These are phyloP conservation scores for Saturnispora galanensis DNA, from an alignment of 805 yeast species.

Conservation along the genomic window DNA sequence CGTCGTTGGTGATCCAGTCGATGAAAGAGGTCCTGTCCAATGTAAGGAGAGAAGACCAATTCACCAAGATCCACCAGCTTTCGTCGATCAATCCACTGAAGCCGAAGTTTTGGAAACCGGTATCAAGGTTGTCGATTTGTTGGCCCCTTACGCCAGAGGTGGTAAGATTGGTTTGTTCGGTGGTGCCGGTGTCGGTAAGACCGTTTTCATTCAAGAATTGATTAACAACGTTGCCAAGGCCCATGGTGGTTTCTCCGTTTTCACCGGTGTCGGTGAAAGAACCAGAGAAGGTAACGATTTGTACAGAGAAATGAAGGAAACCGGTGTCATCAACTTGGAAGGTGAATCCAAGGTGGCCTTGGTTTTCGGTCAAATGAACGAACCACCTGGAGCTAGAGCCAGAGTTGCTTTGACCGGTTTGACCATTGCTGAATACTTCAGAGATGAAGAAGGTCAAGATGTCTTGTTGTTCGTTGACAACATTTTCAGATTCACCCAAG, in stretches of 20 bases:
- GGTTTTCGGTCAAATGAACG: constrained; percentile 99
- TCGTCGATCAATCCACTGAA: constrained; percentile 92
- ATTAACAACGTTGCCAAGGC: constrained; percentile 99
- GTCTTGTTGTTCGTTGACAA: constrained; percentile 98
- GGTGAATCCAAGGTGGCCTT: constrained; percentile 99
- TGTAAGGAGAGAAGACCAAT: constrained; percentile 91
- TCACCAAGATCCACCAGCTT: constrained; percentile 96
- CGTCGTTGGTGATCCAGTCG: constrained; percentile 99
- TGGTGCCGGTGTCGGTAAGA: constrained; percentile 99
- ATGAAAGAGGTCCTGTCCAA: constrained; percentile 98
- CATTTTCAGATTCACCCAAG: constrained; percentile 99
- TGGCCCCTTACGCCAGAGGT: constrained; percentile 99
- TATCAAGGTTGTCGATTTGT: constrained; percentile 98
- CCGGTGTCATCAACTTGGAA: constrained; percentile 99
- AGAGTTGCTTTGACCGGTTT: constrained; percentile 99
- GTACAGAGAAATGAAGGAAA: constrained; percentile 99
- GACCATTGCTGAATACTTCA: constrained; percentile 99
- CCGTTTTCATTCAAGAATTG: constrained; percentile 98
- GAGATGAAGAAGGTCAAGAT: constrained; percentile 99
- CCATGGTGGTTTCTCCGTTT: constrained; percentile 99
- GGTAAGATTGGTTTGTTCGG: constrained; percentile 99
- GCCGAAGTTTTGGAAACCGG: constrained; percentile 99
- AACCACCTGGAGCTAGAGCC: constrained; percentile 99
- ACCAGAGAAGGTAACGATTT: constrained; percentile 99
- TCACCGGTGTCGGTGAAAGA: constrained; percentile 99